Evolutionary conservation across 2,329 filamentous ascomycete genomes (phyloP), one percentile per base, ranked within the genome.

Genomic region (Nemania serpens): DNA sequence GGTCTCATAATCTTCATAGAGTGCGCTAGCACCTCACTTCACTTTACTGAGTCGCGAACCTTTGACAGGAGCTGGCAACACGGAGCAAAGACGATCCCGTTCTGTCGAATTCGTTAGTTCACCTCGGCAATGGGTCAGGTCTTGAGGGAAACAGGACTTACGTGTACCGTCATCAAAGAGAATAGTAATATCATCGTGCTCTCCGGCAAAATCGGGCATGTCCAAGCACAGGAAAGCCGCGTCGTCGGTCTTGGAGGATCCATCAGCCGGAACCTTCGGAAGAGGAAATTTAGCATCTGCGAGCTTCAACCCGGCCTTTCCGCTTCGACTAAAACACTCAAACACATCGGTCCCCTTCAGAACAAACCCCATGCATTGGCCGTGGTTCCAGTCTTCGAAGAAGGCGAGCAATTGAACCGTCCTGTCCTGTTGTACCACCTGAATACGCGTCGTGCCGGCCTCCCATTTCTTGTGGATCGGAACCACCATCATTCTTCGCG

Each of bases 381-480:
- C 92, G 69, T 96, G 91, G 45, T 85, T 86, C 75, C 96, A 97
- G 61, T 93, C 90, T 66, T 92, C 88, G 74, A 97, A 95, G 77
- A 96, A 97, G 2, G 88, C 92, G 20, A 96, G 78, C 33, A 97
- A 79, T 74, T 96, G 91, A 20, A 90, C 76, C 13, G 90, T 84
- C 70, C 87, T 90, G 64, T 93, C 90, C 66, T 89, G 88, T 66
- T 87, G 82, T 37, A 97, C 86, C 39, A 97, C 82, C 73, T 97
- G 93, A 7, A 97, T 81, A 37, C 93, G 87, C 9, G 91, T 91
- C 39, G 83, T 84, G n/a, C 83, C 86, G 2, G 93, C 91, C 72
- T 96, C 92, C 91, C 91, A 96, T 75, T 95, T 95, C 78, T 97
- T 96, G 78, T 96, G 91, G 66, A 97, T 94, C 0, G 91, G 91